phyloP scores from a whole-genome alignment of 2,329 filamentous ascomycete genomes.

The Parafenestella ontariensis region DNA sequence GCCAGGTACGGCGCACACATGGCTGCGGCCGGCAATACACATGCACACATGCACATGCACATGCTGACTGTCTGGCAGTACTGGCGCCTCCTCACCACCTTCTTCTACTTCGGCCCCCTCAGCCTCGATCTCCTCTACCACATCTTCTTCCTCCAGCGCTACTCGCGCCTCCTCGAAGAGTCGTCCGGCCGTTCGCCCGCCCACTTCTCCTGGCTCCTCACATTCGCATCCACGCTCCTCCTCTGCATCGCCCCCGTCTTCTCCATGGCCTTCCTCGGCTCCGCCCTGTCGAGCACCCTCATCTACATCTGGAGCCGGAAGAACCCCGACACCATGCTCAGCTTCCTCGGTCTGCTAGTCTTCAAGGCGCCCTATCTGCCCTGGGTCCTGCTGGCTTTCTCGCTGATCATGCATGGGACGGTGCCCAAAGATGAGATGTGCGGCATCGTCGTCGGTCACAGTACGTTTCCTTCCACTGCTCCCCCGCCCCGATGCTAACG shows the following conservation, averaged over 20 bases:
- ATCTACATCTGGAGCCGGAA: conserved; percentile 98
- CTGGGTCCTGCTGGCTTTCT: conserved; percentile 94
- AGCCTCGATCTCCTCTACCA: conserved; percentile 95
- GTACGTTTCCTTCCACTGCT: conserved; percentile 46
- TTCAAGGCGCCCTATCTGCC: conserved; percentile 95
- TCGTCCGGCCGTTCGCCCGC: conserved; percentile 90
- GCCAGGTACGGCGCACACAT: conserved; percentile 69
- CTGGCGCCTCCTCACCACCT: conserved; percentile 95
- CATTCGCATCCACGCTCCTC: conserved; percentile 82
- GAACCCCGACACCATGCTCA: conserved; percentile 89
- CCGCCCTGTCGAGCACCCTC: conserved; percentile 87
- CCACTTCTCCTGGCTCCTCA: conserved; percentile 91
- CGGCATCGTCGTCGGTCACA: conserved; percentile 90
- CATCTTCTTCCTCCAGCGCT: conserved; percentile 97
- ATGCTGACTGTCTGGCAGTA: conserved; percentile 65
- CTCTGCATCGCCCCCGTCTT: conserved; percentile 84
- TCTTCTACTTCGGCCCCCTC: conserved; percentile 95
- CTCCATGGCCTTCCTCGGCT: conserved; percentile 92
- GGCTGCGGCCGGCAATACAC: background rate
- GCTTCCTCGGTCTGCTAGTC: conserved; percentile 82
- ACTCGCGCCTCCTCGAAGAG: conserved; percentile 93
- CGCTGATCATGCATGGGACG: conserved; percentile 84
- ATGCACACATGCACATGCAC: too few species aligned
- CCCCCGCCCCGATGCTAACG: conserved; percentile 15
- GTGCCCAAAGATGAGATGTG: conserved; percentile 96